A percentile compares a stretch with the other conserved stretches of the same genome.
Evolutionary conservation across 805 yeast species (phyloP).

Genomic region (Isabelozyma pseudorhagii): DNA sequence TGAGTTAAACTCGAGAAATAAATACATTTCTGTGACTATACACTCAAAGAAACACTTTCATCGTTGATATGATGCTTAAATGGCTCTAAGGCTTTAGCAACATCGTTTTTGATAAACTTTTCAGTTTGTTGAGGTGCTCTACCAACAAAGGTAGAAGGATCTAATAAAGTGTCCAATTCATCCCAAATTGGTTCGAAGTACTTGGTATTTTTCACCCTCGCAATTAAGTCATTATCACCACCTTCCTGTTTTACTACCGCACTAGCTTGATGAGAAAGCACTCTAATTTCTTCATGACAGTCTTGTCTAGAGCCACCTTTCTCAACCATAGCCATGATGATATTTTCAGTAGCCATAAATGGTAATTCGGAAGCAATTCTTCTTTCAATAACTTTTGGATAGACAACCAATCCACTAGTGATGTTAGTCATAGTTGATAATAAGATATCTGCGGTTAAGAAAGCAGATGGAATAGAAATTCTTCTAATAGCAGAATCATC

Average conservation of each 20-base stretch:
- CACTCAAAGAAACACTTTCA: slow-evolving; percentile 76
- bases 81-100: slow-evolving; percentile 75
- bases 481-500: slow-evolving; percentile 98
- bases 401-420: slow-evolving; percentile 92
- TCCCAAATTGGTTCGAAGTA: slow-evolving; percentile 88
- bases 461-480: slow-evolving; percentile 94
- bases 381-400: slow-evolving; percentile 97
- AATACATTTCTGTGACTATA: slow-evolving; percentile 35
- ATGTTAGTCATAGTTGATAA: slow-evolving; percentile 87
- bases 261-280: slow-evolving; percentile 94
- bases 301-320: slow-evolving; percentile 98
- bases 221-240: slow-evolving; percentile 95
- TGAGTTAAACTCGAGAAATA: not conserved
- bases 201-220: slow-evolving; percentile 70
- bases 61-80: slow-evolving; percentile 56
- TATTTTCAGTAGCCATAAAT: slow-evolving; percentile 98
- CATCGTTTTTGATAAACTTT: slow-evolving; percentile 83
- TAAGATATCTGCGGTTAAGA: slow-evolving; percentile 91
- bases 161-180: slow-evolving; percentile 76
- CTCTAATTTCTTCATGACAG: slow-evolving; percentile 96
- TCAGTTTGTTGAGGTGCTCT: slow-evolving; percentile 98
- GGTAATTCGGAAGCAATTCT: slow-evolving; percentile 93
- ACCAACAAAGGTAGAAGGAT: slow-evolving; percentile 94
- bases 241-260: slow-evolving; percentile 97
- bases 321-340: slow-evolving; percentile 99